These are phyloP conservation scores for Pelomyxa schiedti DNA, from an alignment of 78 protist species.

Conservation along the genomic window DNA sequence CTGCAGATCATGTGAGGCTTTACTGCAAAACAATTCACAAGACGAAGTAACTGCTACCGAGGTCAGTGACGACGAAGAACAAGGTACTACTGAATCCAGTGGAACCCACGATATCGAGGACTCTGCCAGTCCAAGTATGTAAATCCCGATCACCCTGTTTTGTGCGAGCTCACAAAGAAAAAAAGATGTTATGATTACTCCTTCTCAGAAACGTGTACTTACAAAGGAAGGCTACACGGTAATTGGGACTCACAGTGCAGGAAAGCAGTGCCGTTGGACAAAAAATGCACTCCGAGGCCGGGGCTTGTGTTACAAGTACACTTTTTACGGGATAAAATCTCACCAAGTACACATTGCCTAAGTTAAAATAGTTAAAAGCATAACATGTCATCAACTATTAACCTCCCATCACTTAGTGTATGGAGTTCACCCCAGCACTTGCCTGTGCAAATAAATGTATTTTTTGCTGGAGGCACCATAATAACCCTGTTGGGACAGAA, in stretches of 20 bases:
- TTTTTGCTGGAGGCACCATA: conserved; percentile 92
- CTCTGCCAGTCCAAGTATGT: too few relatives aligned
- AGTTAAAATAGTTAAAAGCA: too few relatives aligned
- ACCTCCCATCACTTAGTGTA: too few relatives aligned
- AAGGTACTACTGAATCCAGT: background rate
- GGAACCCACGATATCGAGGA: background rate
- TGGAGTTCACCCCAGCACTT: conserved; percentile 77
- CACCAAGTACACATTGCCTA: too few relatives aligned
- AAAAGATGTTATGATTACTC: conserved; percentile 26
- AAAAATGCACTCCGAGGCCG: conserved; percentile 61
- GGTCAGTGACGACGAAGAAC: background rate
- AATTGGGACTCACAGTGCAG: conserved; percentile 79
- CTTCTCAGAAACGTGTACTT: conserved; percentile 1
- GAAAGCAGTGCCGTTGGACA: conserved; percentile 89
- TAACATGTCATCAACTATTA: conserved; percentile 6
- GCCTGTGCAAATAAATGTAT: conserved; percentile 91
- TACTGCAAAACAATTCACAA: background rate
- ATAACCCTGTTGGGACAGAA: conserved; percentile 62
- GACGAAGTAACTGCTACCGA: background rate
- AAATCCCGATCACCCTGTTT: background rate
- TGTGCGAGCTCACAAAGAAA: background rate
- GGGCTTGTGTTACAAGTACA: conserved; percentile 84
- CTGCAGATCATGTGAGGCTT: background rate
- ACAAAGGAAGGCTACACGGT: conserved; percentile 54
- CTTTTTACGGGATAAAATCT: conserved; percentile 65